Base-by-base conservation (phyloP, 2,329 filamentous ascomycete species). In the Aquanectria penicillioides region DNA sequence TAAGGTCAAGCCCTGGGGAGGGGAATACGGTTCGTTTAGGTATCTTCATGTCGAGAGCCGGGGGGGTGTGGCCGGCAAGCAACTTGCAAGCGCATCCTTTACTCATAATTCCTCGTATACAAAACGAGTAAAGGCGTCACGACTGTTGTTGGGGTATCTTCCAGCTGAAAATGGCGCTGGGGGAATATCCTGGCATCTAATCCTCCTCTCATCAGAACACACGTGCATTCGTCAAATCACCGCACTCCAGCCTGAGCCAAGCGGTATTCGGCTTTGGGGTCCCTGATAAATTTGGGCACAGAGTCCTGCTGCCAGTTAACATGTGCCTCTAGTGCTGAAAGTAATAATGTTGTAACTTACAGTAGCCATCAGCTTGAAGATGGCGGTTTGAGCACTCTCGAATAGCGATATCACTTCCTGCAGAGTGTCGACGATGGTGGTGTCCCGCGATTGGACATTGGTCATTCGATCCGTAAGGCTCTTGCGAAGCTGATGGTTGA, bases 351-450 rank as follows among this genome's bases (percentile, higher is more conserved):
- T 23, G 46, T 77, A 56, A 89, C 93, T 85, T 88, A 97, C 94
- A 75, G 93, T 97, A 63, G 94, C 95, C 94, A 99, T 98, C 66
- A 98, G 81, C 79, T 98, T 98, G 81, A 98, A 98, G 23, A 99
- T 94, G 8, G 94, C 95, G 63, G 90, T 92, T 74, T 97, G 93
- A 5, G 95, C 94, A 73, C 96, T 92, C 76, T 97, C 94, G 71
- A 98, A 97, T 1, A 98, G 82, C 3, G 86, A 81, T 3, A 91
- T 94, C 28, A 99, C 94, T 74, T 98, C 94, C 64, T 92, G 90
- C 26, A 98, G 80, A 62, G 92, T 97, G 67, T 92, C 89, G 63
- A 96, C 89, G 92, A 98, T 97, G 25, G 93, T 89, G 23, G 90
- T 87, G 67, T 97, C 94, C 71, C 97, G 93, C 22, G 93, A 92